A percentile compares a stretch with the other conserved stretches of the same genome.
phyloP scores from a whole-genome alignment of 108 stramenopile species.

The Parmales sp. region DNA sequence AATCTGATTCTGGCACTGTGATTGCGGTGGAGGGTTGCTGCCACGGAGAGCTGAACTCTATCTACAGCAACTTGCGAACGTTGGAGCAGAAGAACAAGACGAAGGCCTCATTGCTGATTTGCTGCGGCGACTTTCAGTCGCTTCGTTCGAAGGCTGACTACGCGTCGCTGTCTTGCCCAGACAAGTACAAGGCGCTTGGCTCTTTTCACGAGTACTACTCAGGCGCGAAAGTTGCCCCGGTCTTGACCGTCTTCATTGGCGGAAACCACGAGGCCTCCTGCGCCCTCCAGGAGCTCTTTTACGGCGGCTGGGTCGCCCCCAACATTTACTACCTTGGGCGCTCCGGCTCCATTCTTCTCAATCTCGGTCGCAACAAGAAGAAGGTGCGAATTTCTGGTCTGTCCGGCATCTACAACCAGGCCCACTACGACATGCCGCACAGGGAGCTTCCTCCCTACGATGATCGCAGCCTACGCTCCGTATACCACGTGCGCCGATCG shows the following conservation, averaged over 20 bases:
- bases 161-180: constrained; percentile 70
- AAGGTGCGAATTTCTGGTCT: constrained; percentile 91
- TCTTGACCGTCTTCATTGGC: constrained; percentile 89
- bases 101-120: constrained; percentile 75
- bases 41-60: constrained; percentile 90
- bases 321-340: constrained; percentile 95
- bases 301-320: constrained; percentile 98
- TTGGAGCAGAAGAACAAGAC: constrained; percentile 18
- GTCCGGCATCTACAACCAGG: constrained; percentile 85
- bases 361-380: no score
- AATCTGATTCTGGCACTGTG: no score
- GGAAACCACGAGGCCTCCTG: constrained; percentile 98
- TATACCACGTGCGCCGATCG: constrained; percentile 82
- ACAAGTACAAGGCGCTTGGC: constrained; percentile 78
- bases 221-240: constrained; percentile 73
- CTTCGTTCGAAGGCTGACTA: constrained; percentile 75
- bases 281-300: constrained; percentile 79
- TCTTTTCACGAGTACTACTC: constrained; percentile 83
- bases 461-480: constrained; percentile 49
- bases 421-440: constrained; percentile 59
- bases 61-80: constrained; percentile 67
- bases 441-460: constrained; percentile 80
- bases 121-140: constrained; percentile 98
- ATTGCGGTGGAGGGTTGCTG: constrained; percentile 96
- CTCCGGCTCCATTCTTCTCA: constrained; percentile 72